Evolutionary conservation across 768 basidiomycete genomes (phyloP).

Genomic region (Phlebiopsis flavidoalba): DNA sequence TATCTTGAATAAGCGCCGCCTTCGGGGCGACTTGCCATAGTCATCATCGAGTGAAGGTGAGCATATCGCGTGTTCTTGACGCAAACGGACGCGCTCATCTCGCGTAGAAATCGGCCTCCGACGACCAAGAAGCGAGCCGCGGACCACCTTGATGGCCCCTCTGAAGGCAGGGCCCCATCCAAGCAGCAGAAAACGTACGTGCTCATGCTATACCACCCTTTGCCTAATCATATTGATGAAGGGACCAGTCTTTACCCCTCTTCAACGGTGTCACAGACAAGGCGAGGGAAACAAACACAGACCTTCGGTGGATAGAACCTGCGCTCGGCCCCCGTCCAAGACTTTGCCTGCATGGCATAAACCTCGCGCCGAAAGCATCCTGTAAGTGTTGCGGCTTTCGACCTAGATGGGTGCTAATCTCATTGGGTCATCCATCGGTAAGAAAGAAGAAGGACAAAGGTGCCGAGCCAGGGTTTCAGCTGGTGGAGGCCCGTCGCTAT

Average conservation of each 20-base stretch:
- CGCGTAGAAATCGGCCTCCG: not conserved
- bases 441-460: constrained; percentile 43
- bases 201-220: not conserved
- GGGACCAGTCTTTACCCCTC: constrained; percentile 27
- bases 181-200: constrained; percentile 18
- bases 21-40: too few species aligned
- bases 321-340: constrained; percentile 25
- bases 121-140: constrained; percentile 13
- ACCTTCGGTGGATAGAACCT: constrained; percentile 26
- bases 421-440: constrained; percentile 44
- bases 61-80: not conserved
- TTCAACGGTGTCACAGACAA: constrained; percentile 17
- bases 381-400: constrained; percentile 75
- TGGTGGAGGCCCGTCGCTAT: constrained; percentile 74
- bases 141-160: constrained; percentile 8
- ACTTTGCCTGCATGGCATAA: constrained; percentile 33
- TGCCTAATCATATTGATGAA: too few species aligned
- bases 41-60: not conserved
- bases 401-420: constrained; percentile 87
- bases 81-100: not conserved
- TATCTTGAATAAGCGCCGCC: too few species aligned
- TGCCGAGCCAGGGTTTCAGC: constrained; percentile 46
- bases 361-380: constrained; percentile 35
- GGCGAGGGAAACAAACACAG: not conserved
- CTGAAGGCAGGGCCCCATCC: not conserved